phyloP scores from a whole-genome alignment of 768 basidiomycete species.

The Mycena polygramma region DNA sequence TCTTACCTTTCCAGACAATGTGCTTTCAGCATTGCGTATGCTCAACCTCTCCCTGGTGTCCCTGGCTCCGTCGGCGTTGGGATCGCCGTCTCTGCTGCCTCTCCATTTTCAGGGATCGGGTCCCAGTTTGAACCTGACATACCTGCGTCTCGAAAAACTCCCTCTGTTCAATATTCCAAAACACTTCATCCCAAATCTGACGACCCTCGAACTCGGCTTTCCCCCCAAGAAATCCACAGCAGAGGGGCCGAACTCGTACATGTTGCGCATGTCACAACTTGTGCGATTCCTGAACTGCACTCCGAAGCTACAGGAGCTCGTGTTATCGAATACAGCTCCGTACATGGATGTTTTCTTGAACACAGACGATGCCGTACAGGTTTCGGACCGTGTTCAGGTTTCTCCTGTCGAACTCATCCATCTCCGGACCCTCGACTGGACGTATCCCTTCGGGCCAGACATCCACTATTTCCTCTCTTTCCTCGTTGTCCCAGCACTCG shows the following conservation, averaged over 20 bases:
- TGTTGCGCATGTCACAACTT: constrained; percentile 56
- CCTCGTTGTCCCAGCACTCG: constrained; percentile 54
- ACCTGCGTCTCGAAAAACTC: constrained; percentile 58
- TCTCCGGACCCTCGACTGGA: constrained; percentile 63
- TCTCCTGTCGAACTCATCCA: constrained; percentile 50
- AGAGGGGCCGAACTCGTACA: constrained; percentile 45
- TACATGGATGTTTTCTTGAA: constrained; percentile 50
- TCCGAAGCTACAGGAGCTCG: constrained; percentile 57
- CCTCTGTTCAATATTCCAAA: constrained; percentile 54
- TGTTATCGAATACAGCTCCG: constrained; percentile 57
- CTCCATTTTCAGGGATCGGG: constrained; percentile 9
- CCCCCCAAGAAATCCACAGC: constrained; percentile 43
- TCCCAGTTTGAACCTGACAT: constrained; percentile 40
- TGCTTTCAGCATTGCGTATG: constrained; percentile 39
- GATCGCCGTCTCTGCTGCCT: constrained; percentile 20
- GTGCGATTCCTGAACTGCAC: constrained; percentile 52
- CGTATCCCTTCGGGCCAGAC: constrained; percentile 57
- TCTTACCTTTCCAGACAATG: constrained; percentile 35
- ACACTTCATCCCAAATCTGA: constrained; percentile 54
- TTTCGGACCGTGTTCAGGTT: constrained; percentile 25
- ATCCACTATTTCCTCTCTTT: constrained; percentile 59
- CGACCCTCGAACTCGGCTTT: constrained; percentile 58
- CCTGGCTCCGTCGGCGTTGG: constrained; percentile 16
- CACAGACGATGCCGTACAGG: constrained; percentile 25
- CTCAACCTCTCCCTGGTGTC: constrained; percentile 43